Percentiles rank a stretch among this genome's conserved stretches.
Evolutionary conservation across 2,329 filamentous ascomycete species (phyloP).

Genomic region (Phialophora expanda): DNA sequence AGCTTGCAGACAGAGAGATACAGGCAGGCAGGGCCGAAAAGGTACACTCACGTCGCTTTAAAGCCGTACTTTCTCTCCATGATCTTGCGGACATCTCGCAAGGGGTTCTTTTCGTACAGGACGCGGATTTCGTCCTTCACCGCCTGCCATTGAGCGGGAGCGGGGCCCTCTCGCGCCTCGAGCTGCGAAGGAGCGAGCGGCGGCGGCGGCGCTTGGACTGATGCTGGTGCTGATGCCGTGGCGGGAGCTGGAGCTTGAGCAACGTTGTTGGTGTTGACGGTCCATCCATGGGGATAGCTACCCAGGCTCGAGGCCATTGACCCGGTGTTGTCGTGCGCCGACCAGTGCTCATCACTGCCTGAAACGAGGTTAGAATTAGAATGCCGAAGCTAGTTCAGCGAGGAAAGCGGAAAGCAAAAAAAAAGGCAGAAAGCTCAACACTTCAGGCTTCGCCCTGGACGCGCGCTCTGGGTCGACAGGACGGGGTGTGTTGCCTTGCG

Average conservation of each 20-base stretch:
- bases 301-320: conserved; percentile 34
- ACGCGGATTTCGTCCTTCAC: conserved; percentile 36
- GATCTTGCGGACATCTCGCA: conserved; percentile 36
- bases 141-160: conserved; percentile 36
- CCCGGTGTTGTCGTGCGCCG: conserved; percentile 24
- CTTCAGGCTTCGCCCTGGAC: conserved; percentile 6
- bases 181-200: conserved; percentile 23
- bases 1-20: conserved; percentile 1
- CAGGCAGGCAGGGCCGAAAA: neutral
- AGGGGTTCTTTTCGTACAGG: conserved; percentile 37
- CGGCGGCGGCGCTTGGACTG: conserved; percentile 5
- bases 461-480: conserved; percentile 9
- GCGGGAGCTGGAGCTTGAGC: conserved; percentile 14
- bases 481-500: conserved; percentile 28
- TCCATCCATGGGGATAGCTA: conserved; percentile 26
- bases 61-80: conserved; percentile 37
- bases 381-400: conserved; percentile 20
- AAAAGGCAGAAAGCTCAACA: conserved; percentile 7
- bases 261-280: conserved; percentile 26
- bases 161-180: conserved; percentile 36
- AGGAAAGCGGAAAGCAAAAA: conserved; percentile 13
- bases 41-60: conserved; percentile 37
- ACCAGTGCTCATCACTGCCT: conserved; percentile 34
- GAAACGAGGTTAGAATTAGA: conserved; percentile 27
- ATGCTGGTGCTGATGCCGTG: conserved; percentile 5